phyloP scores from a whole-genome alignment of 2,329 filamentous ascomycete species.

The Nothophaeocryptopus gaeumannii region DNA sequence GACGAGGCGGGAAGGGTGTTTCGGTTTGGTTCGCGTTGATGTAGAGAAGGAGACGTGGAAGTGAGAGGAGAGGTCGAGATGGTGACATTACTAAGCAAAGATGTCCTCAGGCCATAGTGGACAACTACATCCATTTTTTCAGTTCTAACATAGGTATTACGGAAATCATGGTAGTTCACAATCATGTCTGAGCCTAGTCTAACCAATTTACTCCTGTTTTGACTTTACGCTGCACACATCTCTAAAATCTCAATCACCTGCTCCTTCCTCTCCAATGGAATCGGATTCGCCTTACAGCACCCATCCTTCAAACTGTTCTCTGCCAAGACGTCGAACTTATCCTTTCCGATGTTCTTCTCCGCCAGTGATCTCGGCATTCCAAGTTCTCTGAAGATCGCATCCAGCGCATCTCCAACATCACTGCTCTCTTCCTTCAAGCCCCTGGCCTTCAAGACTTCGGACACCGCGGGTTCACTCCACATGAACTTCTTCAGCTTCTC shows the following conservation, averaged over 20 bases:
- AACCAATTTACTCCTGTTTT: too few relatives aligned
- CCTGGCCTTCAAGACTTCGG: conserved; percentile 36
- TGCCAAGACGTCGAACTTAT: conserved; percentile 50
- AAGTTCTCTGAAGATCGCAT: conserved; percentile 50
- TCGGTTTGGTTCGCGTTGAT: too few relatives aligned
- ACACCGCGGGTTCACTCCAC: conserved; percentile 39
- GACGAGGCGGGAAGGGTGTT: too few relatives aligned
- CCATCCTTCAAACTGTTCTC: conserved; percentile 51
- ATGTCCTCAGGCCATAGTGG: too few relatives aligned
- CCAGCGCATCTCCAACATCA: conserved; percentile 54
- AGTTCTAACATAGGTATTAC: too few relatives aligned
- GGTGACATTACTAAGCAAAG: too few relatives aligned
- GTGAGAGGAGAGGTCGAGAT: too few relatives aligned
- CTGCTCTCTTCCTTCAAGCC: conserved; percentile 29
- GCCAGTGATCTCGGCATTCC: conserved; percentile 54
- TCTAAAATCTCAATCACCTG: conserved; percentile 55
- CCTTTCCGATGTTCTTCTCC: conserved; percentile 51
- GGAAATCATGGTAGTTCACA: too few relatives aligned
- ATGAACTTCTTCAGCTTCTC: conserved; percentile 41
- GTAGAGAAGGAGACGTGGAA: too few relatives aligned
- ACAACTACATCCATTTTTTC: too few relatives aligned
- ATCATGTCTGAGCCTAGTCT: too few relatives aligned
- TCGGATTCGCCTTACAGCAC: conserved; percentile 51
- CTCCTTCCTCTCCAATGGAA: conserved; percentile 46
- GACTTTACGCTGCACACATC: conserved; percentile 23